Evolutionary conservation across 2,329 filamentous ascomycete species (phyloP), one percentile per base, ranked within the genome.

Genomic region (Aureobasidium sp.): DNA sequence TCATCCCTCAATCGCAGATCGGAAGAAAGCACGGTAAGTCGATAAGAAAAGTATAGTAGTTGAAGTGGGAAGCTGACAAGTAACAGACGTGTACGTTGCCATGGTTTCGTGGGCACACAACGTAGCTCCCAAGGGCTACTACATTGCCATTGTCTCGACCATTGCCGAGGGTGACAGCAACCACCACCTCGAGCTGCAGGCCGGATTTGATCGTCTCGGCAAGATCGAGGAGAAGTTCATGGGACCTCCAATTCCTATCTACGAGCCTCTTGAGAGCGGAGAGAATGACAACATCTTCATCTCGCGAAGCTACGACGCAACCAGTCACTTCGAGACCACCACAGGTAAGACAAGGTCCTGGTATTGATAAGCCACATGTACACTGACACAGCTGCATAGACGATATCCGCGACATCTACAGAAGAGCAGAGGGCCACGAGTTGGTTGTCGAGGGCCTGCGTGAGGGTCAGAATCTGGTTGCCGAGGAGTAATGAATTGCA

Each of bases 51-150:
- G 26, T n/a, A 26, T 29, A 6, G 6, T 12, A 26, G 10, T 34
- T 7, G 8, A 17, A 39, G 32, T 32, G 23, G 20, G 34, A 36
- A 34, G 36, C 62, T 66, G 20, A 39, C 20, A 50, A 34, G 61
- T 69, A 20, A 8, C 66, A 94, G 91, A 97, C 73, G 92, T 99
- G 72, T 99, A 99, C 82, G 88, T 99, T 73, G 93, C 94, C 62
- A 89, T 94, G 75, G 91, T 99, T 64, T 97, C 92, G 1, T 91
- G 90, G 42, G 90, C 92, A 41, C 95, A 99, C 81, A 97, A 96
- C 71, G 95, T 99, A 70, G 97, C 93, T 80, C 94, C 95, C 71
- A 96, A 96, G 84, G 93, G 93, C 65, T 97, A 97, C 85, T 99
- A 95, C 82, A 91, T 99, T 70, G 94, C 94, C 70, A 99, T 97